Evolutionary conservation across 306 rosid species (phyloP), one percentile per base, ranked within the genome.

Genomic region (Trifolium fragiferum): DNA sequence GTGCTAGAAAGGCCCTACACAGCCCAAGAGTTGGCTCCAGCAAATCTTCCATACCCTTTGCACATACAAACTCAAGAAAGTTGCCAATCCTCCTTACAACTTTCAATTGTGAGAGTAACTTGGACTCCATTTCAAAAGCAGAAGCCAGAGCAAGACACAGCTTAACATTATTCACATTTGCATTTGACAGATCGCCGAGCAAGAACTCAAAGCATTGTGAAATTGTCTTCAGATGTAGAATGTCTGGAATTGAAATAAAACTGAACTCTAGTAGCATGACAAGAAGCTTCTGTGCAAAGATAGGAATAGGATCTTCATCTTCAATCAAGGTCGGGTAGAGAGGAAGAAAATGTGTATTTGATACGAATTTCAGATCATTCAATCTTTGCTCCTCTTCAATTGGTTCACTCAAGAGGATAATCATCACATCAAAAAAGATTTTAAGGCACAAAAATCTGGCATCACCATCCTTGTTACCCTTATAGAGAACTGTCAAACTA

Each of bases 371-470:
- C 83, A 92, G 86, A 79, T 90, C 95, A 75, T 83, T 79, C 72
- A 80, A 77, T 78, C 95, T 86, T 68, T 90, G 88, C 54, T 84
- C 88, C 75, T 91, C 89, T 35, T 86, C 89, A 66, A 82, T 81
- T 53, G 92, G 89, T 80, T 94, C 97, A 66, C 89, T 89, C 66
- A 90, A 80, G 81, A 94, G 80, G 78, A 77, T 86, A 18, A 92
- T 84, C 97, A 92, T 92, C 72, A 87, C 92, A 62, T 94, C 95
- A 21, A 88, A 92, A 74, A 92, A 81, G 74, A 87, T 86, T 85
- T 94, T 94, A 49, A 94, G 96, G 80, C 99, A 92, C 89, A 92
- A 81, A 84, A 92, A 94, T 77, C 99, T 92, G 73, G 96, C 99
- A 82, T 94, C 93, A 53, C 96, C 99, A 70, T 94, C 99, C 85